These are phyloP conservation scores for Rugonectria rugulosa DNA, from an alignment of 2,329 filamentous ascomycete species.

Conservation along the genomic window DNA sequence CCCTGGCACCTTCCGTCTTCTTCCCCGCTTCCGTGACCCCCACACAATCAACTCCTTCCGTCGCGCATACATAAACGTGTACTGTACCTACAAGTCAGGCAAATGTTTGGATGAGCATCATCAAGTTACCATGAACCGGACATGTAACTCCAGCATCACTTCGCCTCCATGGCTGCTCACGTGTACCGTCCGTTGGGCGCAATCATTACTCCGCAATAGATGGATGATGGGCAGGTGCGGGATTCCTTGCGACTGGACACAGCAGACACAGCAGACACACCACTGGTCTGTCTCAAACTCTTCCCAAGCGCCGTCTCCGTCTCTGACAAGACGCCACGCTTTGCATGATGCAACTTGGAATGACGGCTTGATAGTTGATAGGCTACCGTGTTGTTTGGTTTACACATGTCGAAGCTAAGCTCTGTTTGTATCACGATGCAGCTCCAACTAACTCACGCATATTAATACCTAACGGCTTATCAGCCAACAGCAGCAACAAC, in stretches of 20 bases:
- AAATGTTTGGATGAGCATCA: constrained; percentile 6
- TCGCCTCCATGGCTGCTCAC: constrained; percentile 24
- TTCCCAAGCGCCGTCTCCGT: constrained; percentile 22
- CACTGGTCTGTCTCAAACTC: no score
- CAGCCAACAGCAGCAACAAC: no score
- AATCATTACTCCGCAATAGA: neutral
- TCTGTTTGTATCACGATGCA: no score
- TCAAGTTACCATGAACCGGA: neutral
- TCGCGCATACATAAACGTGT: neutral
- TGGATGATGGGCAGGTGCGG: neutral
- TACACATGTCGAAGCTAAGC: no score
- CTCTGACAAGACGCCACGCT: constrained; percentile 14
- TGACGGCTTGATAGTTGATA: constrained; percentile 21
- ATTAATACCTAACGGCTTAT: no score
- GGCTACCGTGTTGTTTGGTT: no score
- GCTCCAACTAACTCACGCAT: no score
- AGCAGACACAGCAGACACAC: no score
- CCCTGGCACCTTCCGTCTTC: neutral
- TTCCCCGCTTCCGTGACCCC: neutral
- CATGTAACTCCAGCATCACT: no score
- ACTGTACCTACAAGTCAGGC: neutral
- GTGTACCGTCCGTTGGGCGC: neutral
- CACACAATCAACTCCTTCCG: neutral
- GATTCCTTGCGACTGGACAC: constrained; percentile 21
- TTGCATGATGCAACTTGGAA: constrained; percentile 6